Evolutionary conservation across 164 flowering plant species (phyloP), one percentile per base, ranked within the genome.

Genomic region (Paratinospora sagittata): DNA sequence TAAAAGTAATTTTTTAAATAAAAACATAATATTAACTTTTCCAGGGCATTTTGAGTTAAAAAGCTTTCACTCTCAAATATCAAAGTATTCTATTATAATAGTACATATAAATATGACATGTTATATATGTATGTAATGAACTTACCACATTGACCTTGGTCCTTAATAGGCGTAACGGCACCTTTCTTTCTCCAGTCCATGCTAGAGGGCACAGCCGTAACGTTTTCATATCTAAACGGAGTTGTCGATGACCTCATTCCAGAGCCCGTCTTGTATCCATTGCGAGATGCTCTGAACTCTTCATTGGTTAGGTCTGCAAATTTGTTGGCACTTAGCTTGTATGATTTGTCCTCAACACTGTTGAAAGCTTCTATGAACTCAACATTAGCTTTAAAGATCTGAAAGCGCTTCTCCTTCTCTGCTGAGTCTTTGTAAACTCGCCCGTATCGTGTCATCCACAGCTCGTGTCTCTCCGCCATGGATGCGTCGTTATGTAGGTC

Each of bases 371-470:
- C 61, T 10, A 72, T 72, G 5, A 36, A 55, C 14, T 72, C 69
- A 21, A 65, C 49, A 47, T 81, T 81, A 12, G 70, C 68, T 65
- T 67, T 75, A 73, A 84, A 82, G 27, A 84, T 79, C 65, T 66
- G 27, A 24, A 71, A 79, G 2, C 84, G 79, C 37, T 0, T 71
- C 3, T 74, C 81, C 69, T 80, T 82, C 74, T 85, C 89, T 8
- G 27, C 73, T 0, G 21, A n/a, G 67, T 83, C 77, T 21, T 36
- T 57, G 68, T 85, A 88, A 0, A 55, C 71, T 0, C 80, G 77
- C 30, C 80, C 80, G 68, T 78, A 61, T 0, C 26, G 67, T 23
- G 65, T 69, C 83, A 83, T 85, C 90, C 90, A 86, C 27, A 58
- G 61, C 47, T 82, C 77, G 41, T 84, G 81, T 63, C 63, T 75